A percentile compares a stretch with the other conserved stretches of the same genome.
Evolutionary conservation across 345 rosid genomes (phyloP).

Genomic region (Syzygium aromaticum): DNA sequence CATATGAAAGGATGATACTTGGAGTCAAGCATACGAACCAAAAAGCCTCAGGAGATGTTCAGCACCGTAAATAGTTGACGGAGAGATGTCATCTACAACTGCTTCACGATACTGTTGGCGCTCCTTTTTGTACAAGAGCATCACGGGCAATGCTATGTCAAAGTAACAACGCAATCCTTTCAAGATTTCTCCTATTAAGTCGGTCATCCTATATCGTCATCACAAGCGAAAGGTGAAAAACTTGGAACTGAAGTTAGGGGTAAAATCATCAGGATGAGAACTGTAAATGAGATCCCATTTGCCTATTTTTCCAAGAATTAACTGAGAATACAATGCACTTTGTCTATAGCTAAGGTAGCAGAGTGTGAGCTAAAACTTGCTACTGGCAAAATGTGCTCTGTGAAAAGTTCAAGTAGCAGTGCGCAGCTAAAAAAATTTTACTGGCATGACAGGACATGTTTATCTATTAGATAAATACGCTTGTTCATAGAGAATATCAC

Average conservation of each 20-base stretch:
- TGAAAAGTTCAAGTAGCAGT: neutral
- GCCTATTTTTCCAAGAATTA: neutral
- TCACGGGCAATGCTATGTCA: slow-evolving; percentile 73
- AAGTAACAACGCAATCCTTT: slow-evolving; percentile 76
- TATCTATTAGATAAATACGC: neutral
- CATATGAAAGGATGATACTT: neutral
- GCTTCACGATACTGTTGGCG: slow-evolving; percentile 60
- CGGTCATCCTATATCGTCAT: slow-evolving; percentile 37
- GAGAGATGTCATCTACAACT: slow-evolving; percentile 39
- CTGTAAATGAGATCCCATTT: neutral
- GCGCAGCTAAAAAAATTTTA: neutral
- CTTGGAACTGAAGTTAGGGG: neutral
- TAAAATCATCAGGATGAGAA: neutral
- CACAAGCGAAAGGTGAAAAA: neutral
- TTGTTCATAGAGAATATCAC: neutral
- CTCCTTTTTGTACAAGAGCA: slow-evolving; percentile 83
- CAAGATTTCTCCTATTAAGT: slow-evolving; percentile 59
- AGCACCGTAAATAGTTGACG: slow-evolving; percentile 75
- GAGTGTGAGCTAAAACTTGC: neutral
- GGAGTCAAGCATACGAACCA: slow-evolving; percentile 29
- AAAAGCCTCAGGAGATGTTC: slow-evolving; percentile 78
- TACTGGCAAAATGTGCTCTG: neutral
- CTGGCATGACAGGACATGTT: neutral
- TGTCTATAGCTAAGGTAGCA: neutral
- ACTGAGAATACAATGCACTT: neutral